Evolutionary conservation across 1,284 basidiomycete genomes (phyloP).

Genomic region (Cryptococcus hybrid): DNA sequence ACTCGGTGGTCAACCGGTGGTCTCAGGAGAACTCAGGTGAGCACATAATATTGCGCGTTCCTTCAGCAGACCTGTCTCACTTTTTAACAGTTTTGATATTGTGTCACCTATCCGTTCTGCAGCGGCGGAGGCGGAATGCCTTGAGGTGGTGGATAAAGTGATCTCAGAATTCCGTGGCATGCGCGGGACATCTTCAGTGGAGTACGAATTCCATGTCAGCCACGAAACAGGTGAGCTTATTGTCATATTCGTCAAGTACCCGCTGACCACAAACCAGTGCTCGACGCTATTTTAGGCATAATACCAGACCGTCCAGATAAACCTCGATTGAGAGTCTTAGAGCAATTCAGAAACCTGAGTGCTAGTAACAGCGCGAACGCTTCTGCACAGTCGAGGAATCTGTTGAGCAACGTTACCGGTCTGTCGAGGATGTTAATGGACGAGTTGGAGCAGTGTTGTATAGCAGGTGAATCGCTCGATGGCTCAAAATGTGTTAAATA

Average conservation of each 20-base stretch:
- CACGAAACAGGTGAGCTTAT: slow-evolving; percentile 37
- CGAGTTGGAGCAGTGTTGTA: slow-evolving; percentile 60
- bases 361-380: slow-evolving; percentile 14
- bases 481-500: slow-evolving; percentile 33
- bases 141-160: slow-evolving; percentile 49
- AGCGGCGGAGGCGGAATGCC: slow-evolving; percentile 48
- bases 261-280: slow-evolving; percentile 20
- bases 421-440: slow-evolving; percentile 33
- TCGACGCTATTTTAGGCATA: slow-evolving; percentile 36
- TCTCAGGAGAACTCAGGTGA: slow-evolving; percentile 42
- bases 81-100: slow-evolving; percentile 45
- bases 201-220: slow-evolving; percentile 50
- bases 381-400: slow-evolving; percentile 20
- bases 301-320: slow-evolving; percentile 29
- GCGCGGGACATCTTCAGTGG: slow-evolving; percentile 24
- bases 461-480: slow-evolving; percentile 56
- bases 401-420: slow-evolving; percentile 26
- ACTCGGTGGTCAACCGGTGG: slow-evolving; percentile 45
- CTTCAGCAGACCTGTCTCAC: background rate
- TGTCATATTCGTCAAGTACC: background rate
- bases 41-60: background rate
- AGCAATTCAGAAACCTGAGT: slow-evolving; percentile 36
- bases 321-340: slow-evolving; percentile 29
- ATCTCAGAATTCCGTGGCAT: slow-evolving; percentile 46
- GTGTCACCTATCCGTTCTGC: slow-evolving; percentile 45